Evolutionary conservation across 2,329 filamentous ascomycete species (phyloP).

Genomic region (Colletotrichum incanum): DNA sequence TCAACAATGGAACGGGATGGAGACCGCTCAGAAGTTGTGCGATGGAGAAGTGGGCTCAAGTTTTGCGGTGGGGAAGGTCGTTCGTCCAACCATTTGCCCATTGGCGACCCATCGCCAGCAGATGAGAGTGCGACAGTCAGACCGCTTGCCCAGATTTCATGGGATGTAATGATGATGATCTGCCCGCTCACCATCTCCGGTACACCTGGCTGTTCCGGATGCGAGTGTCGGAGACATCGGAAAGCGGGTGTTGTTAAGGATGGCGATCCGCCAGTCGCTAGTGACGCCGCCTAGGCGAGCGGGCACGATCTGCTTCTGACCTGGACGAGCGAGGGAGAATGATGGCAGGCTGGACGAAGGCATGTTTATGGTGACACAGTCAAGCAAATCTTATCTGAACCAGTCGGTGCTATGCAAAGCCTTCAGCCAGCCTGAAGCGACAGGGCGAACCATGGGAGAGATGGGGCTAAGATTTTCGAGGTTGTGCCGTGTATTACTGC

Average conservation of each 20-base stretch:
- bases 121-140: conserved; percentile 17
- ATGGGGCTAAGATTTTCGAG: background rate
- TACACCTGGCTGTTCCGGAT: conserved; percentile 14
- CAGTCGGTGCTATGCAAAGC: background rate
- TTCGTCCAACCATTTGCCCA: conserved; percentile 26
- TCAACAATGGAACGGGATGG: conserved; percentile 26
- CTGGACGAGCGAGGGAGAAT: background rate
- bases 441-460: conserved; percentile 10
- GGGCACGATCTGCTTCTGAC: conserved; percentile 11
- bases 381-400: conserved; percentile 18
- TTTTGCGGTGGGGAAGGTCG: conserved; percentile 13
- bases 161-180: conserved; percentile 11
- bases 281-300: conserved; percentile 14
- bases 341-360: background rate
- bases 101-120: conserved; percentile 18
- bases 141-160: conserved; percentile 16
- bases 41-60: conserved; percentile 22
- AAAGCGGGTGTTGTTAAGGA: conserved; percentile 4
- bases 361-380: conserved; percentile 18
- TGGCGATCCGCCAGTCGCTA: conserved; percentile 22
- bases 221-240: background rate
- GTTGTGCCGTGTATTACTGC: background rate
- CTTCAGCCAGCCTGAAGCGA: conserved; percentile 6
- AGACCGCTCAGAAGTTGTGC: conserved; percentile 16
- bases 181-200: conserved; percentile 24